These are phyloP conservation scores for Boletus vermiculosoides DNA, from an alignment of 768 basidiomycete genomes.

Conservation along the genomic window DNA sequence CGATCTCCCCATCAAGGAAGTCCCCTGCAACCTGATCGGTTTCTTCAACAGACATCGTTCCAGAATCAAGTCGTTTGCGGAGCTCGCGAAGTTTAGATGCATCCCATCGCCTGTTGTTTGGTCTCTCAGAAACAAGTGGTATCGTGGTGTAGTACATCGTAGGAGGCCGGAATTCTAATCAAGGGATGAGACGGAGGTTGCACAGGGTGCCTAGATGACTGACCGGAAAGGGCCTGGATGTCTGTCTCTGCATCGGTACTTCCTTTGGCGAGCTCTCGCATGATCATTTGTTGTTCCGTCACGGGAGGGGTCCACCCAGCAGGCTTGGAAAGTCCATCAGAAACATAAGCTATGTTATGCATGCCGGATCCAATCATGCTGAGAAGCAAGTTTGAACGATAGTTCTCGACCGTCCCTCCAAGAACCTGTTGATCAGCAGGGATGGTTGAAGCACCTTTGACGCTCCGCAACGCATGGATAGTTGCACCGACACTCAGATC, in stretches of 20 bases:
- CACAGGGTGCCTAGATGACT: constrained; percentile 27
- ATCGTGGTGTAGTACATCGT: constrained; percentile 97
- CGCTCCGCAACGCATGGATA: constrained; percentile 80
- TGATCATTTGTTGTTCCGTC: constrained; percentile 96
- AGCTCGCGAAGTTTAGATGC: constrained; percentile 91
- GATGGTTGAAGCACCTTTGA: constrained; percentile 90
- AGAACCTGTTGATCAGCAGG: constrained; percentile 93
- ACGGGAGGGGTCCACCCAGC: constrained; percentile 70
- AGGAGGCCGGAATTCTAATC: constrained; percentile 82
- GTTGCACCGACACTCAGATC: constrained; percentile 85
- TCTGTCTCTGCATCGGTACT: constrained; percentile 78
- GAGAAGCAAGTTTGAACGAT: constrained; percentile 84
- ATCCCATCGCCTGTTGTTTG: constrained; percentile 88
- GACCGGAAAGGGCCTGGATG: constrained; percentile 82
- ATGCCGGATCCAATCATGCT: constrained; percentile 82
- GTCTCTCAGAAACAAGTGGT: constrained; percentile 82
- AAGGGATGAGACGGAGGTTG: constrained; percentile 11
- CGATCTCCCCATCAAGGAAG: constrained; percentile 91
- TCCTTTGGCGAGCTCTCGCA: constrained; percentile 86
- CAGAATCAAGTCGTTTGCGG: constrained; percentile 91
- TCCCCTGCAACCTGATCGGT: constrained; percentile 89
- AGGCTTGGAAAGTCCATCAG: constrained; percentile 59
- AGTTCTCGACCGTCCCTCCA: constrained; percentile 91
- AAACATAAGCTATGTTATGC: constrained; percentile 54
- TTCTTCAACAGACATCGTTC: constrained; percentile 78